A percentile compares a stretch with the other conserved stretches of the same genome.
Conservation (phyloP, 2,329 filamentous ascomycete species). For the Stagonosporopsis chrysanthemi region DNA sequence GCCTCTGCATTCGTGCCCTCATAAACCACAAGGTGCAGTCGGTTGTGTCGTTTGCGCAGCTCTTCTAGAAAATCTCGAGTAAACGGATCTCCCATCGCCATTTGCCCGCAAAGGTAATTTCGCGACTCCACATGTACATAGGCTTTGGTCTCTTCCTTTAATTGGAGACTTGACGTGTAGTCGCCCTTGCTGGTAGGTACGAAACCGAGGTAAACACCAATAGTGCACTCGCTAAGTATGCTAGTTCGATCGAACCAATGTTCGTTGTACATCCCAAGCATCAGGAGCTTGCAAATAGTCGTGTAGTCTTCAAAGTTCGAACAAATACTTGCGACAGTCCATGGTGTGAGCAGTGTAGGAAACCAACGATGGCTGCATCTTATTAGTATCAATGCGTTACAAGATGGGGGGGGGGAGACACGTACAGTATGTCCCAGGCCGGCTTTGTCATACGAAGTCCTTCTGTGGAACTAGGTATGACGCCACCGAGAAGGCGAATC, state of each 20-base stretch:
- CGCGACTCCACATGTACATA: slow-evolving; percentile 30
- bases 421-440: slow-evolving; percentile 43
- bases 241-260: slow-evolving; percentile 35
- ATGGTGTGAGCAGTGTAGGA: slow-evolving; percentile 33
- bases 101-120: slow-evolving; percentile 42
- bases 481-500: slow-evolving; percentile 32
- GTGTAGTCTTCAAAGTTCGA: slow-evolving; percentile 43
- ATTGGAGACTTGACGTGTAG: slow-evolving; percentile 1
- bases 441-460: slow-evolving; percentile 36
- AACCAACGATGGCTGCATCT: slow-evolving; percentile 37
- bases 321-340: slow-evolving; percentile 39
- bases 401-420: not conserved
- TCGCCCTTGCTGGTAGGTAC: slow-evolving; percentile 36
- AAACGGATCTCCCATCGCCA: slow-evolving; percentile 36
- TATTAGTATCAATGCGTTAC: not conserved
- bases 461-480: slow-evolving; percentile 35
- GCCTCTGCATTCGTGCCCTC: slow-evolving; percentile 38
- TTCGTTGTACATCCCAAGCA: slow-evolving; percentile 36
- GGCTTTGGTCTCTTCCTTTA: slow-evolving; percentile 14
- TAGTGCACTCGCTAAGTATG: slow-evolving; percentile 31
- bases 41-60: slow-evolving; percentile 27
- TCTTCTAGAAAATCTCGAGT: slow-evolving; percentile 34
- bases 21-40: slow-evolving; percentile 36
- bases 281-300: slow-evolving; percentile 37
- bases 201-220: slow-evolving; percentile 38